Percentiles rank a stretch among this genome's conserved stretches.
These are phyloP conservation scores for Lactarius sanguifluus DNA, from an alignment of 768 basidiomycete species.

Conservation along the genomic window DNA sequence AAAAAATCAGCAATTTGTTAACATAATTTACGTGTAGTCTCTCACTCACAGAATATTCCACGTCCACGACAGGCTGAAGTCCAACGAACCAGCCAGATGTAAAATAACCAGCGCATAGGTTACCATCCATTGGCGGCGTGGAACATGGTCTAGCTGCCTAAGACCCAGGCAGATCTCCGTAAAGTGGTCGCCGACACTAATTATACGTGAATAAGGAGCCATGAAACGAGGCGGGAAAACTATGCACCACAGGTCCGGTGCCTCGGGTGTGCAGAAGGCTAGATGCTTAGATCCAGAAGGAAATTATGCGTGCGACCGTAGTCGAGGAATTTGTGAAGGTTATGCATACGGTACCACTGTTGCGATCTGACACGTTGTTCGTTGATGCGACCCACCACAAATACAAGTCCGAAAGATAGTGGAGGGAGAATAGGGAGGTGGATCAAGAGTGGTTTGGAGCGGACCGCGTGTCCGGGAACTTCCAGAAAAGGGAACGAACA, in stretches of 20 bases:
- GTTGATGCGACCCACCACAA: constrained; percentile 8
- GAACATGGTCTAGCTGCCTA: not conserved
- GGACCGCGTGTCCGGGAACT: not conserved
- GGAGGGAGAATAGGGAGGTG: not conserved
- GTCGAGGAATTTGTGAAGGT: not conserved
- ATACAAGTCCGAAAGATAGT: not conserved
- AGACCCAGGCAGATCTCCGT: constrained; percentile 1
- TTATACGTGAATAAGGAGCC: not conserved
- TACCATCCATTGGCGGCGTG: not conserved
- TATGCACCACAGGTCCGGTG: not conserved
- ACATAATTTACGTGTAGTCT: not conserved
- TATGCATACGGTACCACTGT: not conserved
- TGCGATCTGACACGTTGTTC: not conserved
- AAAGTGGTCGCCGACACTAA: not conserved
- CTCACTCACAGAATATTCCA: too few relatives aligned
- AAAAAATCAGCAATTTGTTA: not conserved
- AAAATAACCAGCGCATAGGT: not conserved
- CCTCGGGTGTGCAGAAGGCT: not conserved
- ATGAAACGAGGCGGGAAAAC: not conserved
- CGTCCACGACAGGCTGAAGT: not conserved
- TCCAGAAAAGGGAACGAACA: not conserved
- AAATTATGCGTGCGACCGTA: not conserved
- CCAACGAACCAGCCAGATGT: not conserved
- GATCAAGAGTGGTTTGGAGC: not conserved
- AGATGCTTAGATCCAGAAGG: constrained; percentile 3